Evolutionary conservation across 208 protist genomes (phyloP).

Genomic region (Wallacemonas collosoma): DNA sequence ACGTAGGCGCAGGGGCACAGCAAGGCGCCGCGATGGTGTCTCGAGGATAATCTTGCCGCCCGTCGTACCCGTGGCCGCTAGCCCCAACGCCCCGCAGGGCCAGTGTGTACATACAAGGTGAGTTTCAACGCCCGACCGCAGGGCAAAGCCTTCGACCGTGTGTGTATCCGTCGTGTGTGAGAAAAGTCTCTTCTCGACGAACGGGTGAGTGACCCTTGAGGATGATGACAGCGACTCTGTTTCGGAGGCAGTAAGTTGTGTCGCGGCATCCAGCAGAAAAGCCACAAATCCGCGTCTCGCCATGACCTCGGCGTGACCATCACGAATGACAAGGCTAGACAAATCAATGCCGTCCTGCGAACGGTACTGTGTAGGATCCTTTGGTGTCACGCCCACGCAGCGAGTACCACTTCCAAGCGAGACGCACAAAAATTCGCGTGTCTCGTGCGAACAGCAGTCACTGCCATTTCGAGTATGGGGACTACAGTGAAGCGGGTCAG

Average conservation of each 20-base stretch:
- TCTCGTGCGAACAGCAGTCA: background rate
- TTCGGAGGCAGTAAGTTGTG: conserved; percentile 8
- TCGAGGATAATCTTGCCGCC: conserved; percentile 64
- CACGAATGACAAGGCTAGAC: conserved; percentile 37
- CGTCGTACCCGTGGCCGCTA: conserved; percentile 29
- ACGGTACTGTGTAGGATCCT: background rate
- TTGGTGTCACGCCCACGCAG: conserved; percentile 41
- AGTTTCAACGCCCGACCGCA: conserved; percentile 39
- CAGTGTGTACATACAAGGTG: conserved; percentile 77
- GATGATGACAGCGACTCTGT: background rate
- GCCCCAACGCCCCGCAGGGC: conserved; percentile 71
- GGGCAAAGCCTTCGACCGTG: conserved; percentile 18
- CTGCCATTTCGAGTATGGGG: background rate
- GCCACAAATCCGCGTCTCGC: conserved; percentile 71
- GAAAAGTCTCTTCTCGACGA: background rate
- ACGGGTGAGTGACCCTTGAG: background rate
- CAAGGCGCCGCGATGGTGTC: conserved; percentile 32
- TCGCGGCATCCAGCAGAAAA: conserved; percentile 57
- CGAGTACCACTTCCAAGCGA: conserved; percentile 79
- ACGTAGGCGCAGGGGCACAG: conserved; percentile 12
- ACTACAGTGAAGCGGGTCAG: background rate
- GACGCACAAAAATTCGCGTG: conserved; percentile 64
- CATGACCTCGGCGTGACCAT: conserved; percentile 90
- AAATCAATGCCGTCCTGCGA: background rate
- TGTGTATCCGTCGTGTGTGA: background rate